Base-by-base conservation (phyloP, 83 land plant species). In the Larix sibirica region DNA sequence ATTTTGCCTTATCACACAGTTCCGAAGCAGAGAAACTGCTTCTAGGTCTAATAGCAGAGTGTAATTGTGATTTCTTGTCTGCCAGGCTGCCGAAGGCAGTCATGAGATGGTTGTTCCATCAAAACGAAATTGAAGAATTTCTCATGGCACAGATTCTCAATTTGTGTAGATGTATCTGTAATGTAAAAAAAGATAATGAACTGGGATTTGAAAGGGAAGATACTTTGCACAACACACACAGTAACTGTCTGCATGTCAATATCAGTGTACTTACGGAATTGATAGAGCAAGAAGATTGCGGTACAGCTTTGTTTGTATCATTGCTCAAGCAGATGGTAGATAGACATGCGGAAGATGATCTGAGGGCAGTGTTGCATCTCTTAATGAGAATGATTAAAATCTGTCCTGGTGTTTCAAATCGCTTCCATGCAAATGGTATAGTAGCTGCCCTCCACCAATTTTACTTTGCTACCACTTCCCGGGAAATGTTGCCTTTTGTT, bases 31-130 rank as follows among this genome's bases (percentile, higher is more conserved):
- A 92, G 71, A 89, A 84, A 63, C 62, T 87, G 36, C 60, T 92
- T 10, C 83, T 92, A 83, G 77, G 82, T 38, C 33, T 87, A 40
- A 62, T 92, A 81, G 44, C 60, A 79, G 80, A 89, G 33, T 82
- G 77, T 26, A 87, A 89, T 33, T 89, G 89, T 84, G 88, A 90
- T 83, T 62, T 87, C 70, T 67, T 84, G 31, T 85, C 85, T 16
- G 74, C 84, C 12, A 70, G 73, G 40, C 76, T 89, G 44, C 91
- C 88, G 63, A 61, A 81, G 21, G 60, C 36, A 68, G 85, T 90
- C 28, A 31, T 92, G 20, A 89, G 74, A 76, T 92, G 95, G 95
- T 74, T 92, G 71, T 92, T 92, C 68, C 88, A 87, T 61, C 91
- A 92, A 83, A 90, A 90, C 12, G 83, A 79, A 60, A 77, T 92